Base-by-base conservation (phyloP, 2,329 filamentous ascomycete species). In the Fusarium sp. region DNA sequence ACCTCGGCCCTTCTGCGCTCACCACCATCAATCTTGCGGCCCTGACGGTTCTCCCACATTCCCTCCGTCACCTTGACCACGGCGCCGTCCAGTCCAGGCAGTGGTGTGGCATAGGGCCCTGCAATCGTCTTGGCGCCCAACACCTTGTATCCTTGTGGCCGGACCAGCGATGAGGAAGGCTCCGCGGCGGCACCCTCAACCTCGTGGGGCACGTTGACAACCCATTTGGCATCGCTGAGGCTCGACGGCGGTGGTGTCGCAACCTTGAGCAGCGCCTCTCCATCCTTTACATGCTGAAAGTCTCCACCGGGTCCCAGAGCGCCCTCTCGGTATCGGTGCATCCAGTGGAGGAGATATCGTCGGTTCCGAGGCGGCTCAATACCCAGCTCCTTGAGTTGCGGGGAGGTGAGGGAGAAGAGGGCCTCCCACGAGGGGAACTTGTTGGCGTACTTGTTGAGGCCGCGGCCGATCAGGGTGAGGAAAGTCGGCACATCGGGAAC, bases 21-120 rank as follows among this genome's bases (percentile, higher is more conserved):
- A 88, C 97, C 97, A 80, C 97, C 97, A 84, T 98, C 95, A 76
- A 99, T 92, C 92, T 98, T 98, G 80, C 91, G 91, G 32, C 97
- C 96, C 79, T 92, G 89, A 81, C 89, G 92, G 79, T 95, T 88
- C 86, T 98, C 96, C 97, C 96, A 98, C 87, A 98, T 93, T 11
- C 96, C 95, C 82, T 98, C 95, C 66, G 92, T 91, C 25, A 94
- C 88, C 73, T 88, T 87, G 76, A 98, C 88, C 61, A 88, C 87
- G 13, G 92, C 94, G 10, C 90, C 91, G 45, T 86, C 85, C 1
- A 90, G 88, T 1, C 89, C 90, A 82, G 93, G 92, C 32, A 95
- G 81, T 6, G 91, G 90, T 80, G 92, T 86, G 7, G 95, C 89
- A 78, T 92, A 93, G 2, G 94, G 94, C 0, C 96, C 96, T 25